phyloP scores from a whole-genome alignment of 192 early-diverging fungal genomes.

The Spinellus fusiger region DNA sequence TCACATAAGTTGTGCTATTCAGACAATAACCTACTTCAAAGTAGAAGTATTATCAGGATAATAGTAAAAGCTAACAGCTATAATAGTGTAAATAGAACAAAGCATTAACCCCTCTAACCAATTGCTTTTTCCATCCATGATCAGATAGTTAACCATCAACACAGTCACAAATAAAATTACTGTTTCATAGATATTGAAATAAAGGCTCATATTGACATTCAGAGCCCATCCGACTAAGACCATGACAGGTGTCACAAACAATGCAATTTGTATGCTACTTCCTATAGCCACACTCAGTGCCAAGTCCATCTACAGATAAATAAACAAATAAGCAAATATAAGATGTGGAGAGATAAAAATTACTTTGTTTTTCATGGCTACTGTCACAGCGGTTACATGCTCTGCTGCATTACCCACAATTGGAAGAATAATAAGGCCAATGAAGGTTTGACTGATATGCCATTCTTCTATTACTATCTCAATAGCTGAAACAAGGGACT shows the following conservation, averaged over 20 bases:
- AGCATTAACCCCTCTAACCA: slow-evolving; percentile 93
- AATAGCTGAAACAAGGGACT: slow-evolving; percentile 79
- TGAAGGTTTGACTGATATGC: slow-evolving; percentile 74
- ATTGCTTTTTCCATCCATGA: slow-evolving; percentile 82
- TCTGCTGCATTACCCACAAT: slow-evolving; percentile 87
- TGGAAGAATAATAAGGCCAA: slow-evolving; percentile 86
- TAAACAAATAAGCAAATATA: neutral
- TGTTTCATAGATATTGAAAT: slow-evolving; percentile 81
- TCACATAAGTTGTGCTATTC: neutral
- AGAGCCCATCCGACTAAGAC: slow-evolving; percentile 82
- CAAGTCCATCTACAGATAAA: slow-evolving; percentile 62
- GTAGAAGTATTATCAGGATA: slow-evolving; percentile 39
- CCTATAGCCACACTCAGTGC: slow-evolving; percentile 86
- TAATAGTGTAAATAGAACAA: slow-evolving; percentile 72
- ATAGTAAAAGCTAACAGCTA: slow-evolving; percentile 77
- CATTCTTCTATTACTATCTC: slow-evolving; percentile 66
- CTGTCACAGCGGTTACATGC: slow-evolving; percentile 77
- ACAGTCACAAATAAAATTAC: slow-evolving; percentile 81
- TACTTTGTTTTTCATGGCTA: slow-evolving; percentile 73
- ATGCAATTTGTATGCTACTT: slow-evolving; percentile 83
- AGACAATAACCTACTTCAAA: neutral
- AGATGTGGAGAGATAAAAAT: neutral
- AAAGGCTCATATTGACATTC: slow-evolving; percentile 64
- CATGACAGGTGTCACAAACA: slow-evolving; percentile 67
- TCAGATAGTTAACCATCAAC: slow-evolving; percentile 74